These are phyloP conservation scores for Thuja plicata DNA, from an alignment of 83 land plant species.

Conservation along the genomic window DNA sequence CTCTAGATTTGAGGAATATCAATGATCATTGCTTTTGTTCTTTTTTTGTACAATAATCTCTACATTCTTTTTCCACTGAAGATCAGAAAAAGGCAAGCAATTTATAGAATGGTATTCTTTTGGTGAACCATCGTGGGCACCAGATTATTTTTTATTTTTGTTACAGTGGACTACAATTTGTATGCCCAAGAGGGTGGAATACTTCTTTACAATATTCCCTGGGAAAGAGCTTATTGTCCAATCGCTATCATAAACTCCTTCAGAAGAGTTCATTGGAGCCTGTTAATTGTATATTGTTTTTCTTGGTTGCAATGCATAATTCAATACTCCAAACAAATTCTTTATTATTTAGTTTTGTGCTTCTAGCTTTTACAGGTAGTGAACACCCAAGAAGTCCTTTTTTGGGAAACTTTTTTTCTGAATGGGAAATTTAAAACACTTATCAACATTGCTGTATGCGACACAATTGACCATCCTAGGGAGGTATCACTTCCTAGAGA, in stretches of 20 bases:
- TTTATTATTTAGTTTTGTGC: neutral
- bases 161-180: neutral
- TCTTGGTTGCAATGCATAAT: neutral
- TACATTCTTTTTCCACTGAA: neutral
- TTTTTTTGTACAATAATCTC: neutral
- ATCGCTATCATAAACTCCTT: neutral
- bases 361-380: neutral
- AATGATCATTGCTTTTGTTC: neutral
- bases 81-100: neutral
- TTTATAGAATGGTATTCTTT: neutral
- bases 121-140: constrained; percentile 5
- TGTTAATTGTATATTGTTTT: neutral
- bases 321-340: neutral
- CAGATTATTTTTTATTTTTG: neutral
- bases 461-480: neutral
- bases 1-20: neutral
- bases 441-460: neutral
- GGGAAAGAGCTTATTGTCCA: neutral
- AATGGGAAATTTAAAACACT: neutral
- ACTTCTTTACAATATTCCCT: neutral
- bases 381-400: neutral
- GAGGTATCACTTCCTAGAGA: neutral
- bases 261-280: constrained; percentile 3
- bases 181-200: neutral
- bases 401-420: neutral